These are phyloP conservation scores for Solanum pinnatisectum DNA, from an alignment of 257 asterid genomes.

Conservation along the genomic window DNA sequence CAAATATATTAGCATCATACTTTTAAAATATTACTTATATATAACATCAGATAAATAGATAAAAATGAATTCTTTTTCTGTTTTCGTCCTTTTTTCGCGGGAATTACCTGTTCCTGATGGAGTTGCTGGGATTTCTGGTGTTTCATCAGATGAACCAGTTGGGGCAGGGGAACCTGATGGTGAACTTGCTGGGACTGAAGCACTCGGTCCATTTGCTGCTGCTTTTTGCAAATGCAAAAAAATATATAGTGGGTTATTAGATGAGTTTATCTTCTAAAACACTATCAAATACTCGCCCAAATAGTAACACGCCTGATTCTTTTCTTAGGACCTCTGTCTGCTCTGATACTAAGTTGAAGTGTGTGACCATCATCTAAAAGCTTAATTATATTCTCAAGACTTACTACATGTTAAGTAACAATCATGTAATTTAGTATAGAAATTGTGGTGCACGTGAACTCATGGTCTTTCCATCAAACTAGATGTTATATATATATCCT, in stretches of 20 bases:
- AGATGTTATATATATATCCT: no score
- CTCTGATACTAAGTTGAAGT: no score
- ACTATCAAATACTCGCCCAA: not conserved
- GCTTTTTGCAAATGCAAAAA: not conserved
- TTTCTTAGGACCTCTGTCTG: fast-evolving
- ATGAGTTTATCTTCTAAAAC: not conserved
- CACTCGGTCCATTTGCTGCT: slow-evolving; percentile 16
- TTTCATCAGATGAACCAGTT: slow-evolving; percentile 3
- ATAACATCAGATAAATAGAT: not conserved
- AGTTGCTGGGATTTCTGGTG: not conserved
- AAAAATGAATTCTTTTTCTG: not conserved
- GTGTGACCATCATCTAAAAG: no score
- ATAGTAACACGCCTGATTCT: not conserved
- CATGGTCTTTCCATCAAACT: no score
- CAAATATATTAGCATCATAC: not conserved
- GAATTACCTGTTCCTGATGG: slow-evolving; percentile 10
- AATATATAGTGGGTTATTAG: not conserved
- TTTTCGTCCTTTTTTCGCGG: no score
- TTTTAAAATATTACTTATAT: not conserved
- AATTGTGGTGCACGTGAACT: no score
- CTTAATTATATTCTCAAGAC: no score
- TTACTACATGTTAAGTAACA: no score
- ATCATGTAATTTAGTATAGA: no score
- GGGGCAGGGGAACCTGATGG: slow-evolving; percentile 7
- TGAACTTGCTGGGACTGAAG: slow-evolving; percentile 1